phyloP scores from a whole-genome alignment of 2,329 filamentous ascomycete species.

The Aspergillus sp. region DNA sequence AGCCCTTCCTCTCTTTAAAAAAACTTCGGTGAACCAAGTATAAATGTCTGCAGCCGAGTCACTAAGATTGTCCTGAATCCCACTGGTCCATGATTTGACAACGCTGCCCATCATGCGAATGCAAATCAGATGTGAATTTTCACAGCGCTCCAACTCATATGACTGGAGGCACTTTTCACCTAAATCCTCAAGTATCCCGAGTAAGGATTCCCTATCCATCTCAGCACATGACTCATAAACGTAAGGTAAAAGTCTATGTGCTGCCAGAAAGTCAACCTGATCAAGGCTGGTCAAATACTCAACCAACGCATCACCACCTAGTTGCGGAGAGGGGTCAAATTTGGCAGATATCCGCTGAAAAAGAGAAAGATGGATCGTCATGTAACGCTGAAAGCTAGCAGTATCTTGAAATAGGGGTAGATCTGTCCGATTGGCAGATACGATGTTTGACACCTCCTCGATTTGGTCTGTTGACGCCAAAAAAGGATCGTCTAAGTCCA shows the following conservation, averaged over 20 bases:
- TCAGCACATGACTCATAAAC: slow-evolving; percentile 30
- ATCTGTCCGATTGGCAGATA: slow-evolving; percentile 34
- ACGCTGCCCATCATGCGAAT: slow-evolving; percentile 68
- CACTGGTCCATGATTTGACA: slow-evolving; percentile 62
- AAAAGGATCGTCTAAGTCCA: slow-evolving; percentile 47
- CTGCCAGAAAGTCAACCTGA: slow-evolving; percentile 39
- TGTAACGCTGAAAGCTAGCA: slow-evolving; percentile 36
- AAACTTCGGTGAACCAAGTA: slow-evolving; percentile 68
- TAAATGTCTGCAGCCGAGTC: slow-evolving; percentile 74
- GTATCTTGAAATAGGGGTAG: slow-evolving; percentile 31
- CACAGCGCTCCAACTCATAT: slow-evolving; percentile 69
- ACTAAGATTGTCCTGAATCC: slow-evolving; percentile 58
- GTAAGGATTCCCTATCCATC: slow-evolving; percentile 37
- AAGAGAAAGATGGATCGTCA: slow-evolving; percentile 36
- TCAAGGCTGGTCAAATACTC: slow-evolving; percentile 39
- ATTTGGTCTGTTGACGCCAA: slow-evolving; percentile 24
- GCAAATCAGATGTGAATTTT: slow-evolving; percentile 67
- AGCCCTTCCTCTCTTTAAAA: slow-evolving; percentile 66
- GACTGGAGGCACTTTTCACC: slow-evolving; percentile 51
- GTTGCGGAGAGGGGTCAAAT: background rate
- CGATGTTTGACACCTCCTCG: slow-evolving; percentile 23
- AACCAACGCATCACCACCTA: slow-evolving; percentile 21
- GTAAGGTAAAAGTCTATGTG: slow-evolving; percentile 29
- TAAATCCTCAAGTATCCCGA: slow-evolving; percentile 48
- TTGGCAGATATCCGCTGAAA: slow-evolving; percentile 22